Evolutionary conservation across 371 early-diverging fungal species (phyloP), one percentile per base, ranked within the genome.

Genomic region (Umbelopsis sp.): DNA sequence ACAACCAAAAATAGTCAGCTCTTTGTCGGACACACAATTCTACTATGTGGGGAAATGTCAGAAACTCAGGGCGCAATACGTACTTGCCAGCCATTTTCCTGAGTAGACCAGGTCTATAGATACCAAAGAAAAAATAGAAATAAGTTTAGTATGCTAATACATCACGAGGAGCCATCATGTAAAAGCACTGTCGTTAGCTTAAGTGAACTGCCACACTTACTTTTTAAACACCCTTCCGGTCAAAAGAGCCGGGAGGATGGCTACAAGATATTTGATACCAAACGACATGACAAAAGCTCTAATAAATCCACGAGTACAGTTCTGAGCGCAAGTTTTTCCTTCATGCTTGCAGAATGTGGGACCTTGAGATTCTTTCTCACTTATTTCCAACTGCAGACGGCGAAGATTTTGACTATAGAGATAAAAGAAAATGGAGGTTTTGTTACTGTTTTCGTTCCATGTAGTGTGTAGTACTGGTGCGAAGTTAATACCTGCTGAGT

Each of bases 261-360:
- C 91, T 24, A 95, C 79, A n/a, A 85, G 76, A 72, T 89, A 92
- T 74, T 95, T 95, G 65, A 92, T 80, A 24, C 75, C 78, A 69
- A 89, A 94, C 12, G 89, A 89, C 50, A 91, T 89, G 6, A 77
- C 70, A 74, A 93, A 94, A 0, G 94, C 85, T 67, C 91, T 91
- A 68, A 93, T 66, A 64, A 91, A 90, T 0, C 92, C 92, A 50
- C 95, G 81, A 18, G 87, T 76, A 32, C 89, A 85, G 69, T 94
- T 93, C 74, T 91, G 89, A 1, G 81, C 68, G 66, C 95, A 95
- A 2, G 90, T 87, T 67, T 88, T 88, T 50, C 91, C 94, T 22
- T 85, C 83, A 77, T 95, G 95, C 64, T 88, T 83, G 72, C 94
- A 94, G 25, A 76, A 71, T 41, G 73, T 72, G 14, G 74, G 68